Evolutionary conservation across 1,139 yeast species (phyloP).

Genomic region (Sugiyamaella xylanicola): DNA sequence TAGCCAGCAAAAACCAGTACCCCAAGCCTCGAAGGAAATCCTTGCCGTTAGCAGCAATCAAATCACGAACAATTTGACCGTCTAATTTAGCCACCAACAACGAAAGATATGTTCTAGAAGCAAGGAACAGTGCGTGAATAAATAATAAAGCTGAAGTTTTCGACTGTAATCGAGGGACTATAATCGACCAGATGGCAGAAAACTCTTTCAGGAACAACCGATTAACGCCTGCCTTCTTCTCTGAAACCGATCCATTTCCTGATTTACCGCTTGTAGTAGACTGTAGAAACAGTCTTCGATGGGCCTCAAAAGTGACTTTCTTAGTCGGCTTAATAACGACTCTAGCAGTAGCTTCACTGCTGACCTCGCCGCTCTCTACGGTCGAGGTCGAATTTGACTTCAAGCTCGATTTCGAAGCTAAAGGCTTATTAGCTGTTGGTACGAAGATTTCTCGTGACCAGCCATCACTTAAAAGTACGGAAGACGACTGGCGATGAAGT

Average conservation of each 20-base stretch:
- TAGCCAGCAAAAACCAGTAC: conserved; percentile 87
- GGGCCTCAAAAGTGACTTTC: conserved; percentile 66
- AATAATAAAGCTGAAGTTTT: conserved; percentile 67
- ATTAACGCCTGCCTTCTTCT: conserved; percentile 43
- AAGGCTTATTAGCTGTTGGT: conserved; percentile 42
- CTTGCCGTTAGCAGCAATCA: conserved; percentile 79
- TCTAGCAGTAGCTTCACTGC: conserved; percentile 39
- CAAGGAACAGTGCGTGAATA: conserved; percentile 73
- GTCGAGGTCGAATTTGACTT: neutral
- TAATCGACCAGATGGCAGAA: conserved; percentile 74
- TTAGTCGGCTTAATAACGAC: conserved; percentile 63
- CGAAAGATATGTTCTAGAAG: conserved; percentile 85
- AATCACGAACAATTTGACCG: conserved; percentile 88
- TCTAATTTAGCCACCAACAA: conserved; percentile 84
- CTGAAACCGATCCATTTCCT: conserved; percentile 22
- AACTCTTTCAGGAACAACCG: conserved; percentile 74
- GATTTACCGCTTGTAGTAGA: conserved; percentile 45
- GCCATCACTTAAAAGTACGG: conserved; percentile 35
- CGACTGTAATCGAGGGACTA: conserved; percentile 72
- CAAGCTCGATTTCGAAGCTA: neutral
- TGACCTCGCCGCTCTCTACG: conserved; percentile 13
- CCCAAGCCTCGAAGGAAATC: conserved; percentile 75
- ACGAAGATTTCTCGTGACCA: conserved; percentile 45
- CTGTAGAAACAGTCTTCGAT: conserved; percentile 61
- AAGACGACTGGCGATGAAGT: conserved; percentile 36